Conservation (phyloP, 1,284 basidiomycete genomes). For the Cutaneotrichosporon sp. region DNA sequence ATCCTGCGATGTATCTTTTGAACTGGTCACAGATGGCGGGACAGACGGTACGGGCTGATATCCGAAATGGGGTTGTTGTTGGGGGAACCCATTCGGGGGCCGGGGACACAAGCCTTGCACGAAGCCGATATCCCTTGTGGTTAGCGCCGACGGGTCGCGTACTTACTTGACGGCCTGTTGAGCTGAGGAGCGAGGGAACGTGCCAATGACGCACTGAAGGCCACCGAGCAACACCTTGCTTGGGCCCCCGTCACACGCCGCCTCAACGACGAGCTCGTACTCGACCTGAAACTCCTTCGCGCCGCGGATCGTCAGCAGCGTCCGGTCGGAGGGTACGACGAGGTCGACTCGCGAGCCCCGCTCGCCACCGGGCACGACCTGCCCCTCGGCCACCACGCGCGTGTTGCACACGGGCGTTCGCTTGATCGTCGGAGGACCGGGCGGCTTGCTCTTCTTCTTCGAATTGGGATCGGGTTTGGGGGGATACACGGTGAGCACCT, state of each 20-base stretch:
- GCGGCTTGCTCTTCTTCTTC: constrained; percentile 54
- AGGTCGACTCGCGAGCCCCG: constrained; percentile 66
- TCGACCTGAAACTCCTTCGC: constrained; percentile 75
- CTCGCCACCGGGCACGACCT: constrained; percentile 63
- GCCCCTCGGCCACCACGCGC: constrained; percentile 51
- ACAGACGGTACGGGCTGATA: not conserved
- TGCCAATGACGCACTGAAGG: constrained; percentile 52
- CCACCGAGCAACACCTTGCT: constrained; percentile 63
- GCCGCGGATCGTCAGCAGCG: constrained; percentile 66
- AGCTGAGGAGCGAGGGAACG: constrained; percentile 30
- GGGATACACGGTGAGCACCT: constrained; percentile 55
- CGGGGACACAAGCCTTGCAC: constrained; percentile 39
- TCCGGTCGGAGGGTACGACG: constrained; percentile 63
- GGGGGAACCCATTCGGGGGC: not conserved
- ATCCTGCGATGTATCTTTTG: not conserved
- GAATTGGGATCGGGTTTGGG: constrained; percentile 26
- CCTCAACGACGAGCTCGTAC: constrained; percentile 69
- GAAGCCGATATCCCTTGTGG: constrained; percentile 39
- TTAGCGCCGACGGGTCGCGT: not conserved
- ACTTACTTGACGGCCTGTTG: constrained; percentile 42
- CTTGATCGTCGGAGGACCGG: constrained; percentile 56
- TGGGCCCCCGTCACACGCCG: constrained; percentile 61
- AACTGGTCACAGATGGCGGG: not conserved
- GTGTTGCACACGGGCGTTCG: constrained; percentile 1
- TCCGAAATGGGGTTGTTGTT: no score